A percentile compares a stretch with the other conserved stretches of the same genome.
phyloP scores from a whole-genome alignment of 352 stramenopile species.

The Thalassiosira hispida region DNA sequence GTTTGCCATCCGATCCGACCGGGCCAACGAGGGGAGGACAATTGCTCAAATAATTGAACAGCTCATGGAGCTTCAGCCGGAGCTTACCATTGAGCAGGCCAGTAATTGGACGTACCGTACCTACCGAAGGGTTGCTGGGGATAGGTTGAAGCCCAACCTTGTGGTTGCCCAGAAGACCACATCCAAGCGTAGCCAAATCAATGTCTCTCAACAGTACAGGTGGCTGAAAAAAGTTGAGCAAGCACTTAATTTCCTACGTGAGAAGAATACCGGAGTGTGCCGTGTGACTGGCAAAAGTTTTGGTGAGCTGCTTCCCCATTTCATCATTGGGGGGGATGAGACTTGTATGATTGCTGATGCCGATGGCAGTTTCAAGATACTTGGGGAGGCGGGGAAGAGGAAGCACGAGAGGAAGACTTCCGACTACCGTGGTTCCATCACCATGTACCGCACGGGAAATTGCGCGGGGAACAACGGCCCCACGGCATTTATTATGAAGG shows the following conservation, averaged over 20 bases:
- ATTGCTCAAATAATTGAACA: conserved; percentile 7
- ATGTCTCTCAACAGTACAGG: conserved; percentile 11
- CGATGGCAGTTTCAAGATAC: conserved; percentile 2
- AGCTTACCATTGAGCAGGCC: background rate
- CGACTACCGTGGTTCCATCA: conserved; percentile 17
- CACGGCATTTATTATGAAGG: conserved; percentile 21
- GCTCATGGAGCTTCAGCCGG: background rate
- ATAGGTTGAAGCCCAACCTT: conserved; percentile 4
- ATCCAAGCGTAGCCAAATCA: conserved; percentile 6
- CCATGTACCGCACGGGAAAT: conserved; percentile 11
- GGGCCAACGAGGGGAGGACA: conserved; percentile 15
- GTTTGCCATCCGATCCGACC: conserved; percentile 16
- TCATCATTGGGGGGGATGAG: conserved; percentile 22
- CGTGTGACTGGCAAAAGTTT: conserved; percentile 19
- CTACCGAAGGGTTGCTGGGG: background rate
- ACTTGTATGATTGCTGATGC: conserved; percentile 13
- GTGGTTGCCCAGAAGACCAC: conserved; percentile 28
- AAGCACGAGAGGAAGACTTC: conserved; percentile 31
- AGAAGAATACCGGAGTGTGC: conserved; percentile 24
- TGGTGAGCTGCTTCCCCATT: conserved; percentile 19
- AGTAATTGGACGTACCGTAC: background rate
- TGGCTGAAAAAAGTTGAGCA: conserved; percentile 10
- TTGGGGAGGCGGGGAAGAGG: conserved; percentile 15
- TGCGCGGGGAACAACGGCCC: conserved; percentile 9
- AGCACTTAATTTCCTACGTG: background rate